Conservation (phyloP, 1,139 yeast genomes). For the Sugiyamaella pinicola region DNA sequence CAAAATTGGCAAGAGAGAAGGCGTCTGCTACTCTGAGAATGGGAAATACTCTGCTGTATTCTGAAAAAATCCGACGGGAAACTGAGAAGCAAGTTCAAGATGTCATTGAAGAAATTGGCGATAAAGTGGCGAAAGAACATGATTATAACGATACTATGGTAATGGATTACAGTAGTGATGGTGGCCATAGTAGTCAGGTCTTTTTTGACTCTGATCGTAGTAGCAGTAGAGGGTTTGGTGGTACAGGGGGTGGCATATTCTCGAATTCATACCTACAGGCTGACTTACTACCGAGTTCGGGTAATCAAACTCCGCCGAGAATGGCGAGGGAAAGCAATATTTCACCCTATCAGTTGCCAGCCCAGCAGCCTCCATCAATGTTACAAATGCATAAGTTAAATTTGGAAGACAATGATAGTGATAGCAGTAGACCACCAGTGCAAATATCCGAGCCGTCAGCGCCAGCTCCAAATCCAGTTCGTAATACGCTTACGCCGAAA, state of each 20-base stretch:
- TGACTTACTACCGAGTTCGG: slow-evolving; percentile 30
- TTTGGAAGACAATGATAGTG: slow-evolving; percentile 18
- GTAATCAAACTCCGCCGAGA: slow-evolving; percentile 19
- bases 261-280: slow-evolving; percentile 33
- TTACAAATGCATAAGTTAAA: slow-evolving; percentile 22
- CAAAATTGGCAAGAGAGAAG: slow-evolving; percentile 61
- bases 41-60: slow-evolving; percentile 74
- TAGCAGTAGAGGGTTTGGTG: slow-evolving; percentile 22
- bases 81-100: slow-evolving; percentile 71
- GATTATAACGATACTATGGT: slow-evolving; percentile 17
- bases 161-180: slow-evolving; percentile 16
- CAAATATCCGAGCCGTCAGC: background rate
- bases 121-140: slow-evolving; percentile 7
- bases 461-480: background rate
- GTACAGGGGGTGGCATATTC: slow-evolving; percentile 24
- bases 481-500: slow-evolving; percentile 8
- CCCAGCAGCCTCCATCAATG: slow-evolving; percentile 22
- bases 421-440: background rate
- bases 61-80: slow-evolving; percentile 79
- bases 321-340: slow-evolving; percentile 16
- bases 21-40: slow-evolving; percentile 74
- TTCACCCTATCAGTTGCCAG: slow-evolving; percentile 29
- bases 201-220: slow-evolving; percentile 26
- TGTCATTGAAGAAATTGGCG: slow-evolving; percentile 56
- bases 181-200: slow-evolving; percentile 28